These are phyloP conservation scores for Setaria viridis DNA, from an alignment of 202 grass and related monocot species.

Conservation along the genomic window DNA sequence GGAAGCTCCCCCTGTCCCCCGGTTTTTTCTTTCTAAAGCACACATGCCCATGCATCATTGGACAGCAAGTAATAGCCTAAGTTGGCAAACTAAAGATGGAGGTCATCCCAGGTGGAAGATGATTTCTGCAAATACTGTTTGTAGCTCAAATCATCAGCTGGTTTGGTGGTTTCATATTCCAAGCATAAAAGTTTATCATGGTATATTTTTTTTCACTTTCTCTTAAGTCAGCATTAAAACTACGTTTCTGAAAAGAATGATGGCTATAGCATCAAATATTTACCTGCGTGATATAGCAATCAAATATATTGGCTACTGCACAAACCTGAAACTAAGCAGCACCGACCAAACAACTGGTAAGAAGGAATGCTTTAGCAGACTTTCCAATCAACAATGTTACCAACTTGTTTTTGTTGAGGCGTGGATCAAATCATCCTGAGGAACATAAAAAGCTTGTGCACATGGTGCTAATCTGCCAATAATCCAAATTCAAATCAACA, in stretches of 20 bases:
- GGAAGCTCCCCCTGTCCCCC: background rate
- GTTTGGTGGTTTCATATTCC: background rate
- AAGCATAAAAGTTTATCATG: background rate
- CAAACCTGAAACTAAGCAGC: slow-evolving; percentile 53
- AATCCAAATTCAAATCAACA: slow-evolving; percentile 67
- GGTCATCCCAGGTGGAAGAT: slow-evolving; percentile 15
- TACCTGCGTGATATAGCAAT: slow-evolving; percentile 14
- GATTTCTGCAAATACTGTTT: background rate
- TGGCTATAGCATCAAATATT: background rate
- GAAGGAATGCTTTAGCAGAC: slow-evolving; percentile 39
- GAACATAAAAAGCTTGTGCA: slow-evolving; percentile 64
- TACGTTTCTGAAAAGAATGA: background rate
- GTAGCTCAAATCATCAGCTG: background rate
- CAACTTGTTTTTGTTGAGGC: slow-evolving; percentile 54
- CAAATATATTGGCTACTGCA: slow-evolving; percentile 6
- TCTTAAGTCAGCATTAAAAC: background rate
- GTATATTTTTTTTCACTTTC: background rate
- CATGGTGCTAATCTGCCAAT: slow-evolving; percentile 68
- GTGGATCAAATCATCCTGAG: slow-evolving; percentile 51
- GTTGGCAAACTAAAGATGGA: background rate
- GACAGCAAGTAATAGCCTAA: background rate
- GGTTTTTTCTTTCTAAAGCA: background rate
- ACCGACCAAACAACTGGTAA: slow-evolving; percentile 40
- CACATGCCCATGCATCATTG: background rate
- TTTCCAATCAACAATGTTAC: slow-evolving; percentile 56